A percentile compares a stretch with the other conserved stretches of the same genome.
phyloP scores from a whole-genome alignment of 225 moss, liverwort and hornwort species.

The Ulota crispa region DNA sequence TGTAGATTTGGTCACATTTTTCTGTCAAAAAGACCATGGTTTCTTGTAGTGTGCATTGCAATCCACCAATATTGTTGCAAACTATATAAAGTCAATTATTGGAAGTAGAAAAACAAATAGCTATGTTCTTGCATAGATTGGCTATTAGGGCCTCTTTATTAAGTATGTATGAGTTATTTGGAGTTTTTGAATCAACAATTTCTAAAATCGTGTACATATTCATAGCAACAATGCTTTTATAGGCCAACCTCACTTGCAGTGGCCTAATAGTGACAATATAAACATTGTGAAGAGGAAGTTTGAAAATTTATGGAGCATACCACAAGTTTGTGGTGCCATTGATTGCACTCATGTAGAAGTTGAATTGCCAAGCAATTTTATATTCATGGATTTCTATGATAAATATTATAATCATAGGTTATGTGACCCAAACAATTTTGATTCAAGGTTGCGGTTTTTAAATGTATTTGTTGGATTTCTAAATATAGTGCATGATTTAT shows the following conservation, averaged over 20 bases:
- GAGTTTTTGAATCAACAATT: neutral
- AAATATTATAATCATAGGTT: too few species aligned
- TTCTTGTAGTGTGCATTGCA: neutral
- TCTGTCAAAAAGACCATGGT: too few species aligned
- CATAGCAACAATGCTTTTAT: neutral
- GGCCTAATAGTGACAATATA: rapidly evolving
- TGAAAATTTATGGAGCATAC: neutral
- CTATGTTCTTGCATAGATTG: too few species aligned
- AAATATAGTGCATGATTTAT: rapidly evolving
- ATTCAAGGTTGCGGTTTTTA: too few species aligned
- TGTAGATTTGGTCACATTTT: too few species aligned
- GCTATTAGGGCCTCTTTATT: rapidly evolving
- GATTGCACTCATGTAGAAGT: neutral
- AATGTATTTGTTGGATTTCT: too few species aligned
- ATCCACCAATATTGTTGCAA: rapidly evolving
- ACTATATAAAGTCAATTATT: too few species aligned
- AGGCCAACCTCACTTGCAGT: neutral
- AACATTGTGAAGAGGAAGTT: neutral
- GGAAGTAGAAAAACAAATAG: rapidly evolving
- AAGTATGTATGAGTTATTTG: neutral
- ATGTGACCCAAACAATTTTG: too few species aligned
- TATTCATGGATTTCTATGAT: too few species aligned
- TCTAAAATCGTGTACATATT: neutral
- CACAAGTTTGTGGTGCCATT: neutral
- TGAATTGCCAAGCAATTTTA: neutral